These are phyloP conservation scores for Umbelopsis vinacea DNA, from an alignment of 192 early-diverging fungal genomes.

Conservation along the genomic window DNA sequence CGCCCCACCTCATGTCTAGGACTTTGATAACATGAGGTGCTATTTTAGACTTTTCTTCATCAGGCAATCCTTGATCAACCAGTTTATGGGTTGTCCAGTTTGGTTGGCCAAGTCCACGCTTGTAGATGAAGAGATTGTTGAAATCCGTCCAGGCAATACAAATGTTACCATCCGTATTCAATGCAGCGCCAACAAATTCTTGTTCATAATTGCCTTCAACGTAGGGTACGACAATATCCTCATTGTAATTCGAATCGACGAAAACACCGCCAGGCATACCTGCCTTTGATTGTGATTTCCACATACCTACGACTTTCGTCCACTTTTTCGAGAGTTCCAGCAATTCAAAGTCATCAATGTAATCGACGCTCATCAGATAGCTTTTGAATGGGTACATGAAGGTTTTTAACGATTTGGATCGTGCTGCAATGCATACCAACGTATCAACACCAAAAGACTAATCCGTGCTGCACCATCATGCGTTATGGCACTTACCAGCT, in stretches of 20 bases:
- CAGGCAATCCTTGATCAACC: neutral
- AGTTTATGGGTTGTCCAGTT: neutral
- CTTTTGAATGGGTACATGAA: neutral
- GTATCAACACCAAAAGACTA: neutral
- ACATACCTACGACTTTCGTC: neutral
- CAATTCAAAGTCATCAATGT: neutral
- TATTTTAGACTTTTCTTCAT: neutral
- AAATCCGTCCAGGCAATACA: constrained; percentile 29
- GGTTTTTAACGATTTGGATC: neutral
- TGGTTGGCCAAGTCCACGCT: constrained; percentile 22
- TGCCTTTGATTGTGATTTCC: neutral
- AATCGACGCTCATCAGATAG: neutral
- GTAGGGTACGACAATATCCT: neutral
- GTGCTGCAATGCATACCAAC: neutral
- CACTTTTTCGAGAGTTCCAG: neutral
- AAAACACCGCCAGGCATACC: neutral
- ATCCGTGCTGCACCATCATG: no score
- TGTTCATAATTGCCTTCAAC: constrained; percentile 13
- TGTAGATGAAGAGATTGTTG: constrained; percentile 34
- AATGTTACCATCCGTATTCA: constrained; percentile 28
- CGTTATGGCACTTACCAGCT: neutral
- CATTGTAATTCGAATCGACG: neutral
- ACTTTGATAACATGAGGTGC: neutral
- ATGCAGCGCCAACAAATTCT: constrained; percentile 4
- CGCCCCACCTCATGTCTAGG: neutral